Percentiles rank a stretch among this genome's conserved stretches.
These are phyloP conservation scores for Onygena corvina DNA, from an alignment of 2,329 filamentous ascomycete species.

Conservation along the genomic window DNA sequence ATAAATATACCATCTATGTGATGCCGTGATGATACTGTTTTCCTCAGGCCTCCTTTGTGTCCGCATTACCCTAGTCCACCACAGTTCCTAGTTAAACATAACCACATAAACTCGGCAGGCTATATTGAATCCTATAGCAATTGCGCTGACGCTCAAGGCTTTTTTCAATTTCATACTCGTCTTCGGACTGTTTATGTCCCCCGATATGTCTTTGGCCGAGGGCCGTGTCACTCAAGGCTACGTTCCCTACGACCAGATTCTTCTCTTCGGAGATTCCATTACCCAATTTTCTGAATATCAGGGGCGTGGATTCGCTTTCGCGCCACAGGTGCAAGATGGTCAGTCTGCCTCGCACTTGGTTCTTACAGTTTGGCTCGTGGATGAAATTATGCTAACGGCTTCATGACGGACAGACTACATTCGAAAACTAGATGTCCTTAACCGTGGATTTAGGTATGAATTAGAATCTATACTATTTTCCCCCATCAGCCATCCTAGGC, in stretches of 20 bases:
- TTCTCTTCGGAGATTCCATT: constrained; percentile 86
- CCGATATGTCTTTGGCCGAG: not conserved
- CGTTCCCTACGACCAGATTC: constrained; percentile 51
- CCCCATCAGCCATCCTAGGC: not conserved
- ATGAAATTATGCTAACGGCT: not conserved
- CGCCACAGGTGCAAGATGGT: constrained; percentile 59
- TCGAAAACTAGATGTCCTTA: constrained; percentile 72
- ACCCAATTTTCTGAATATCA: constrained; percentile 56
- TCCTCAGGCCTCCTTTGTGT: too few species aligned
- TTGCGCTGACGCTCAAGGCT: not conserved
- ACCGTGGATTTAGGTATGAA: constrained; percentile 60
- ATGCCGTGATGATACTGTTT: too few species aligned
- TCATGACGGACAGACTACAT: constrained; percentile 57
- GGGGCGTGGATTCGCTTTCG: constrained; percentile 59
- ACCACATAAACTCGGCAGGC: too few species aligned
- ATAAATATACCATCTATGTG: not conserved
- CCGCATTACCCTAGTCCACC: too few species aligned
- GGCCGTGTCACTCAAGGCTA: constrained; percentile 4
- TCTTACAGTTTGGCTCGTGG: too few species aligned
- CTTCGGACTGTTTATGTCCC: not conserved
- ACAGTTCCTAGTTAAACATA: too few species aligned
- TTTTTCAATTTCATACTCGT: not conserved
- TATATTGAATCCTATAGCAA: not conserved
- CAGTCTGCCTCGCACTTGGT: constrained; percentile 21
- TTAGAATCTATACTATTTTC: constrained; percentile 5